Conservation (phyloP, 1,284 basidiomycete genomes). For the Heliocybe sulcata region DNA sequence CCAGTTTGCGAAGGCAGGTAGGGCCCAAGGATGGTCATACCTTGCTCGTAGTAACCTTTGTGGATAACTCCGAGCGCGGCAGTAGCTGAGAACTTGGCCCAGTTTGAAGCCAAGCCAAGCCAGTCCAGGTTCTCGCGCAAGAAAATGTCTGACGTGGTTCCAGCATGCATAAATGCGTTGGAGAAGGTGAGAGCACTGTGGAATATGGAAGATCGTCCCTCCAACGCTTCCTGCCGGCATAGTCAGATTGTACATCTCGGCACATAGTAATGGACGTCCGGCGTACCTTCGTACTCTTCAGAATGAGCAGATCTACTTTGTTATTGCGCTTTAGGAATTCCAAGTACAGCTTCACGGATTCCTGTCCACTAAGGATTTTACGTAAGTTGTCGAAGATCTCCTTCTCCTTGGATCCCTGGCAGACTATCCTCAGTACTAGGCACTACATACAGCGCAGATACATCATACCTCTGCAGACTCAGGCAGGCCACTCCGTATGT, state of each 20-base stretch:
- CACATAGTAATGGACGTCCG: neutral
- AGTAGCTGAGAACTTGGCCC: slow-evolving; percentile 96
- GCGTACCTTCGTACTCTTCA: slow-evolving; percentile 84
- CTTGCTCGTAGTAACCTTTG: slow-evolving; percentile 91
- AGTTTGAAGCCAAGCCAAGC: slow-evolving; percentile 89
- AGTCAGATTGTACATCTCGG: neutral
- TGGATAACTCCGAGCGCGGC: slow-evolving; percentile 95
- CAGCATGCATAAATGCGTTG: slow-evolving; percentile 94
- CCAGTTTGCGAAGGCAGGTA: slow-evolving; percentile 76
- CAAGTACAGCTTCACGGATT: slow-evolving; percentile 85
- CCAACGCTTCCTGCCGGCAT: slow-evolving; percentile 69
- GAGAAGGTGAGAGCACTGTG: slow-evolving; percentile 93
- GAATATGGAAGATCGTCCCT: slow-evolving; percentile 91
- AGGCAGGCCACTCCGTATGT: slow-evolving; percentile 56
- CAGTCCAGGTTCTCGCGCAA: slow-evolving; percentile 93
- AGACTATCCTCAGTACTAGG: slow-evolving; percentile 10
- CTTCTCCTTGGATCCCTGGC: slow-evolving; percentile 50
- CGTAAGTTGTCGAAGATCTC: slow-evolving; percentile 66
- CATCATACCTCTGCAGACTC: slow-evolving; percentile 52
- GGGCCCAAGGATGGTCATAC: slow-evolving; percentile 87
- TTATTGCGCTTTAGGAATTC: slow-evolving; percentile 94
- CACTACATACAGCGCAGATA: slow-evolving; percentile 3
- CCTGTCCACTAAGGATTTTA: slow-evolving; percentile 81
- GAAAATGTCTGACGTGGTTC: slow-evolving; percentile 91
- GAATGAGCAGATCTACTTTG: slow-evolving; percentile 83